phyloP scores from a whole-genome alignment of 2,329 filamentous ascomycete species.

The Aspergillus aculeatinus region DNA sequence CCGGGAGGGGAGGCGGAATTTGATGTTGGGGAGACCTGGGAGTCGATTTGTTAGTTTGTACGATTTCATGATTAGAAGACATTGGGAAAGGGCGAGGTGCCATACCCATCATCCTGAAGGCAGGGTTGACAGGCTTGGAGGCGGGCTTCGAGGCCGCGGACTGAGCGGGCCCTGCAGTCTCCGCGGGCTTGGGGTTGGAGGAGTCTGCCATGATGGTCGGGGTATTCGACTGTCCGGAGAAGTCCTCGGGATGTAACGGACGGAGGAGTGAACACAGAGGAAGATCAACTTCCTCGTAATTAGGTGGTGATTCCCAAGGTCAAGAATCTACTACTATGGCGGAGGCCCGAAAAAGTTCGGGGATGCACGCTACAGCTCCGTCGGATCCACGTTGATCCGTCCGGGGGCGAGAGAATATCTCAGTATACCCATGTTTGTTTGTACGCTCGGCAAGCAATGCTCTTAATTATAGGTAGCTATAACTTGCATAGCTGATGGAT shows the following conservation, averaged over 20 bases:
- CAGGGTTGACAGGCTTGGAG: conserved; percentile 61
- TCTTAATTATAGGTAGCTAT: no score
- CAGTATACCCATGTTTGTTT: background rate
- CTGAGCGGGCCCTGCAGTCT: conserved; percentile 39
- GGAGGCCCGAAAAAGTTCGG: conserved; percentile 9
- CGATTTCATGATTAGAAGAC: no score
- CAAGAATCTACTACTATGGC: background rate
- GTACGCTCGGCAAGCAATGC: background rate
- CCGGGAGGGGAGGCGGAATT: conserved; percentile 81
- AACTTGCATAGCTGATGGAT: no score
- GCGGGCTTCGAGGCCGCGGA: conserved; percentile 18
- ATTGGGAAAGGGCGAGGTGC: conserved; percentile 1
- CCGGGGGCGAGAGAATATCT: background rate
- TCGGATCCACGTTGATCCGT: conserved; percentile 13
- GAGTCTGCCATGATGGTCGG: conserved; percentile 37
- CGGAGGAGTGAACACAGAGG: background rate
- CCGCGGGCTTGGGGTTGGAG: conserved; percentile 36
- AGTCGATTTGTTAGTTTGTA: background rate
- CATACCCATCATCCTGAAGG: conserved; percentile 68
- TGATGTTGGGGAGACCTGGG: conserved; percentile 76
- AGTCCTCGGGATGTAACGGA: background rate
- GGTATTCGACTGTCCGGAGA: background rate
- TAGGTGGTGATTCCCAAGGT: background rate
- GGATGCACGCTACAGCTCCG: conserved; percentile 8
- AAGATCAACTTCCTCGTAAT: background rate